phyloP scores from a whole-genome alignment of 2,329 filamentous ascomycete genomes.

The Leptographium galeiforme region DNA sequence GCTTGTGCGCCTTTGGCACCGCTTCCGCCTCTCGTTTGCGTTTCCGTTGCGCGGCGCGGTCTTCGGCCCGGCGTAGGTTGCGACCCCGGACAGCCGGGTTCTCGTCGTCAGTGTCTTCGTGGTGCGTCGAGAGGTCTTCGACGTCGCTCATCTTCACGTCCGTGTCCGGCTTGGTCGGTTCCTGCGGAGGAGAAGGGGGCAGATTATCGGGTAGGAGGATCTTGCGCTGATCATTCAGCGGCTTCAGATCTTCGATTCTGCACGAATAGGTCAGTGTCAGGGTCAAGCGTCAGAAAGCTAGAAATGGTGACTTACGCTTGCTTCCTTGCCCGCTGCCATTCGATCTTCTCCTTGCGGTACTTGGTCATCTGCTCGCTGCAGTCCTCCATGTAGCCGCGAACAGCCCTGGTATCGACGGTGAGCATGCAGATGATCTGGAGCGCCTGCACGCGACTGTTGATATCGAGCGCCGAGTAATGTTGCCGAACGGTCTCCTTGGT shows the following conservation, averaged over 20 bases:
- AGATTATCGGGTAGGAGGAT: slow-evolving; percentile 60
- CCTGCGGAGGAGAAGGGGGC: slow-evolving; percentile 45
- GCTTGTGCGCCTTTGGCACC: slow-evolving; percentile 54
- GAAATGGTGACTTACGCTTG: slow-evolving; percentile 30
- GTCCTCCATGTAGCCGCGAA: slow-evolving; percentile 80
- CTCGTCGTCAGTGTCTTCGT: slow-evolving; percentile 53
- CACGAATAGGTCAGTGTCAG: slow-evolving; percentile 14
- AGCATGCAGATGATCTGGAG: slow-evolving; percentile 80
- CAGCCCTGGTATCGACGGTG: slow-evolving; percentile 70
- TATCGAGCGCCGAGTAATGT: slow-evolving; percentile 63
- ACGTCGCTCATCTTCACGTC: slow-evolving; percentile 49
- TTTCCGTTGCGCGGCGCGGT: slow-evolving; percentile 62
- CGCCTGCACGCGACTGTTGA: slow-evolving; percentile 69
- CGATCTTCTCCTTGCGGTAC: slow-evolving; percentile 90
- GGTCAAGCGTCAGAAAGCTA: not conserved
- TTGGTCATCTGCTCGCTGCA: slow-evolving; percentile 90
- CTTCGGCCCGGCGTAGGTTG: slow-evolving; percentile 47
- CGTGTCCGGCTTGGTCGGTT: slow-evolving; percentile 34
- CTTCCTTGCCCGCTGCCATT: slow-evolving; percentile 68
- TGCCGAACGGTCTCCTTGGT: slow-evolving; percentile 58
- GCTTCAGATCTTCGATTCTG: slow-evolving; percentile 58
- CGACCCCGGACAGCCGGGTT: slow-evolving; percentile 42
- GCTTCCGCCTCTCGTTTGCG: slow-evolving; percentile 57
- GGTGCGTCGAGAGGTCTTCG: slow-evolving; percentile 46
- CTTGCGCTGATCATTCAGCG: slow-evolving; percentile 60